Conservation (phyloP, 2,329 filamentous ascomycete genomes). For the Verticillium longisporum region DNA sequence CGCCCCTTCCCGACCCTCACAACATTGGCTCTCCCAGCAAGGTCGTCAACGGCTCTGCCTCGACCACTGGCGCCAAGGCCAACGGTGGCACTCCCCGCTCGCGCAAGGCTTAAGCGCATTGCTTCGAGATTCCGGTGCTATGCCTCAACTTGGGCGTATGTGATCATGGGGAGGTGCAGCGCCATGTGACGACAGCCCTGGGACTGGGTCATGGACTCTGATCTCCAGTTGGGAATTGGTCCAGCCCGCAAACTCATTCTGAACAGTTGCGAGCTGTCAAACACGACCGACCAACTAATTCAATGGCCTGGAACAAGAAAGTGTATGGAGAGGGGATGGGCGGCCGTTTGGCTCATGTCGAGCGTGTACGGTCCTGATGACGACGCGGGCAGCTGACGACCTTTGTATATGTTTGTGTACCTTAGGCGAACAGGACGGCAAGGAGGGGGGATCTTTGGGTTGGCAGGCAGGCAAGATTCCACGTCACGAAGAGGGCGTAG, state of each 20-base stretch:
- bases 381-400: slow-evolving; percentile 12
- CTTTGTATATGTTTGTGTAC: slow-evolving; percentile 11
- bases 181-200: background rate
- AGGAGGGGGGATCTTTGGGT: slow-evolving; percentile 6
- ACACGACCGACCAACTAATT: background rate
- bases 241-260: background rate
- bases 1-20: slow-evolving; percentile 74
- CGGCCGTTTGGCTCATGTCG: background rate
- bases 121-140: background rate
- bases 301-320: background rate
- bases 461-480: slow-evolving; percentile 1
- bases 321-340: background rate
- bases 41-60: slow-evolving; percentile 45
- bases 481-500: background rate
- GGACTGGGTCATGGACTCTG: background rate
- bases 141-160: background rate
- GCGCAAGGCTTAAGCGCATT: slow-evolving; percentile 55
- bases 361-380: slow-evolving; percentile 5
- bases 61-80: slow-evolving; percentile 45
- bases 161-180: background rate
- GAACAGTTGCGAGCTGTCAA: background rate
- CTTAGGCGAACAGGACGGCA: background rate
- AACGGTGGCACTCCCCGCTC: slow-evolving; percentile 59
- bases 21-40: slow-evolving; percentile 42
- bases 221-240: background rate